Conservation (phyloP, 75 land plant genomes). For the Cunninghamia lanceolata region DNA sequence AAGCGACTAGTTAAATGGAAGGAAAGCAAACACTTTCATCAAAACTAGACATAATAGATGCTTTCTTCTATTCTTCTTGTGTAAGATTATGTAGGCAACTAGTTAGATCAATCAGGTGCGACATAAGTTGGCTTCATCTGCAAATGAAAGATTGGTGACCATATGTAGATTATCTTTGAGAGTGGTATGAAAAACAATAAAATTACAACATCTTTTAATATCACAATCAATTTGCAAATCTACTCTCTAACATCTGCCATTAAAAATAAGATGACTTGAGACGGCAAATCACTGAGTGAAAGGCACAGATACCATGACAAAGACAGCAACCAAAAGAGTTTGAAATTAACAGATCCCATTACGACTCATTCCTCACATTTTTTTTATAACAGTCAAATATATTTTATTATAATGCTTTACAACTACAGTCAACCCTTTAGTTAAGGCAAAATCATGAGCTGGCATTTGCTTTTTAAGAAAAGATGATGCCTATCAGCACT, state of each 20-base stretch:
- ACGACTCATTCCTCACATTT: neutral
- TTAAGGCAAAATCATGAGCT: no score
- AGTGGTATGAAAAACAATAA: neutral
- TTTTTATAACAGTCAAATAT: no score
- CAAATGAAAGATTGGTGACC: no score
- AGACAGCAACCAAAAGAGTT: neutral
- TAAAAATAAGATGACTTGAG: neutral
- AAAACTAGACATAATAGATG: neutral
- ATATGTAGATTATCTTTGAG: neutral
- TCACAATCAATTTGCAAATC: neutral
- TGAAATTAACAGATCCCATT: neutral
- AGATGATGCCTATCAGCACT: no score
- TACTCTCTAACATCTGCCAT: neutral
- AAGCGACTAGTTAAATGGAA: neutral
- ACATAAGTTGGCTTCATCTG: no score
- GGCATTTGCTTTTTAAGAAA: no score
- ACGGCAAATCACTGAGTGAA: neutral
- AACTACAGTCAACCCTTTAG: no score
- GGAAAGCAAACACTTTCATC: neutral
- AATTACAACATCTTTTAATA: neutral
- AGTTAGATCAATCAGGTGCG: no score
- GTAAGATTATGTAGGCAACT: neutral
- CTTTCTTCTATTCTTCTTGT: neutral
- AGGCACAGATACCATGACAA: neutral
- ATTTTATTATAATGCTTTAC: no score